Evolutionary conservation across 2,329 filamentous ascomycete species (phyloP).

Genomic region (Penicillium psychrosexuale): DNA sequence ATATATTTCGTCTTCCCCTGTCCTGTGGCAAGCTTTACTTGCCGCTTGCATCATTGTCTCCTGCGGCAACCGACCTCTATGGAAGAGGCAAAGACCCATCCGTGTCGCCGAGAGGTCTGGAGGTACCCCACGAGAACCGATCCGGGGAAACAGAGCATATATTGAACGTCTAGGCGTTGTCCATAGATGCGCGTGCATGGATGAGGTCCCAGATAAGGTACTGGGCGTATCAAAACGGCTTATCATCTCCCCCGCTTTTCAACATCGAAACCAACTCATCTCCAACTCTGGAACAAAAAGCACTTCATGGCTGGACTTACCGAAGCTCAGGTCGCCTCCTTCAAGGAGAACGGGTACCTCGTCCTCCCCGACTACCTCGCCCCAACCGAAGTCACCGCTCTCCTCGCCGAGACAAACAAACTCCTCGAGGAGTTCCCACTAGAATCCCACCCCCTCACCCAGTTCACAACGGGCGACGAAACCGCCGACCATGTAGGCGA

Average conservation of each 20-base stretch:
- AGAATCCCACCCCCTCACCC: constrained; percentile 84
- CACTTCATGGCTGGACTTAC: constrained; percentile 57
- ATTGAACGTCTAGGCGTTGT: neutral
- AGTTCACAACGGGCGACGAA: constrained; percentile 80
- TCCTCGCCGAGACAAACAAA: constrained; percentile 70
- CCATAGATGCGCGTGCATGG: constrained; percentile 1
- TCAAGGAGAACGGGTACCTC: constrained; percentile 83
- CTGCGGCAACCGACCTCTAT: constrained; percentile 2
- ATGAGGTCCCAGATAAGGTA: constrained; percentile 8
- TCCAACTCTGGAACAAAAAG: neutral
- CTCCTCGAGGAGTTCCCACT: constrained; percentile 75
- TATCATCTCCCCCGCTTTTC: constrained; percentile 24
- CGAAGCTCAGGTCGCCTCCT: constrained; percentile 66
- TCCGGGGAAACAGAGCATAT: neutral
- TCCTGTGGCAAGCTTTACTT: constrained; percentile 8
- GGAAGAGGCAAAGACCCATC: constrained; percentile 3
- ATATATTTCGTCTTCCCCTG: neutral
- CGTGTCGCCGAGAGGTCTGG: neutral
- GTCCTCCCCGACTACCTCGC: constrained; percentile 75
- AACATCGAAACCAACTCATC: neutral
- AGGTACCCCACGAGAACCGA: neutral
- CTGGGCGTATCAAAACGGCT: constrained; percentile 13
- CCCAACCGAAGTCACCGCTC: constrained; percentile 60
- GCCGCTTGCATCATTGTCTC: constrained; percentile 9
- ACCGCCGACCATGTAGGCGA: constrained; percentile 78